phyloP scores from a whole-genome alignment of 2,329 filamentous ascomycete species.

The Fusarium udum region DNA sequence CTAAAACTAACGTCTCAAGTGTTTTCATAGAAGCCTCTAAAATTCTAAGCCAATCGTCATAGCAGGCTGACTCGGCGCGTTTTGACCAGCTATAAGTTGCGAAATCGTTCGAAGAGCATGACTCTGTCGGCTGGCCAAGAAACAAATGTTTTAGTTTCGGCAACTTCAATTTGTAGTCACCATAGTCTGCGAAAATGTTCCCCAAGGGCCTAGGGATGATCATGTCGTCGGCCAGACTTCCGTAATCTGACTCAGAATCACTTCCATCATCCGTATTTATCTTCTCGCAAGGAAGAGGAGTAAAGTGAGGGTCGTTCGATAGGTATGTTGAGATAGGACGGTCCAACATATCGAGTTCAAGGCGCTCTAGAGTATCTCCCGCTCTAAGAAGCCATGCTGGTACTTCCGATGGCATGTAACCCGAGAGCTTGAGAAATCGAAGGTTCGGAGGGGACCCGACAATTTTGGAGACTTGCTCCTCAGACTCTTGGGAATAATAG shows the following conservation, averaged over 20 bases:
- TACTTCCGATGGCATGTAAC: constrained; percentile 9
- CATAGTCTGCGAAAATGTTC: neutral
- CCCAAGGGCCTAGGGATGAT: neutral
- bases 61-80: constrained; percentile 3
- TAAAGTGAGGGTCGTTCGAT: accelerated
- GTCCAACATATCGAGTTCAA: constrained; percentile 32
- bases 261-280: neutral
- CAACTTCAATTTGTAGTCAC: accelerated
- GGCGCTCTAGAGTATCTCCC: neutral
- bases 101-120: accelerated
- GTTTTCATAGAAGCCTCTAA: neutral
- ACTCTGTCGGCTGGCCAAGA: neutral
- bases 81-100: neutral
- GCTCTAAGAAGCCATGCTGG: constrained; percentile 16
- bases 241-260: neutral
- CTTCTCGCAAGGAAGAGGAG: constrained; percentile 12
- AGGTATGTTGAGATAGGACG: neutral
- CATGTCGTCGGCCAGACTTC: neutral
- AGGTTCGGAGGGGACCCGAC: neutral
- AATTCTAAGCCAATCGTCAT: neutral
- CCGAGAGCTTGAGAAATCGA: constrained; percentile 17
- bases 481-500: accelerated
- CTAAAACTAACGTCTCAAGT: neutral
- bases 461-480: neutral
- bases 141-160: neutral